Conservation (phyloP, 805 yeast species). For the Helenozyma rhizophorensis region DNA sequence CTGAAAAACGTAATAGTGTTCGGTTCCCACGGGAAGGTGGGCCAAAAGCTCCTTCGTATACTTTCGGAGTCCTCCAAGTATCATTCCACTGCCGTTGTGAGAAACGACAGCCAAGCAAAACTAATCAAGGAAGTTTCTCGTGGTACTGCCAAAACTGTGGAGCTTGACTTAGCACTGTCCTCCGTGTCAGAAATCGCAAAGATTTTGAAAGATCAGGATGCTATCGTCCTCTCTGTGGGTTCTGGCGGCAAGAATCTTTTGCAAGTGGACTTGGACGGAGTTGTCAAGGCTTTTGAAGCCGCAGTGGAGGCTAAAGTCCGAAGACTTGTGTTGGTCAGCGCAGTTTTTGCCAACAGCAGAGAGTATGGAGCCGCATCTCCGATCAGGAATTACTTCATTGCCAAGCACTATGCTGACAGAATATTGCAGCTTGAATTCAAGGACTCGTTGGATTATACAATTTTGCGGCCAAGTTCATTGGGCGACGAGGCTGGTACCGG, state of each 20-base stretch:
- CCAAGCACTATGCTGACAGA: conserved; percentile 59
- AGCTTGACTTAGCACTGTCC: conserved; percentile 36
- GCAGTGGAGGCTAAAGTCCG: conserved; percentile 39
- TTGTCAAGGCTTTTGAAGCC: conserved; percentile 55
- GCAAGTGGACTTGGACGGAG: conserved; percentile 59
- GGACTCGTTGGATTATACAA: conserved; percentile 47
- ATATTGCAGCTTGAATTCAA: conserved; percentile 34
- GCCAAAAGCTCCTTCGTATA: conserved; percentile 39
- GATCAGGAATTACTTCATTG: conserved; percentile 48
- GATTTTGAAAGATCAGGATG: conserved; percentile 44
- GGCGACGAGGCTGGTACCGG: conserved; percentile 41
- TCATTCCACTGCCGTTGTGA: conserved; percentile 39
- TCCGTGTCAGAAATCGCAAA: conserved; percentile 29
- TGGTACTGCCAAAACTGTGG: conserved; percentile 24
- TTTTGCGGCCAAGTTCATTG: conserved; percentile 50
- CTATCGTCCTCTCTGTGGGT: conserved; percentile 60
- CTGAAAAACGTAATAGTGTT: conserved; percentile 26
- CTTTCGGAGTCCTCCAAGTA: conserved; percentile 17
- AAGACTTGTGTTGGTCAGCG: conserved; percentile 53
- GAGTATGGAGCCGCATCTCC: conserved; percentile 28
- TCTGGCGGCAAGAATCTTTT: conserved; percentile 54
- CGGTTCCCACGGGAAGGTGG: conserved; percentile 66
- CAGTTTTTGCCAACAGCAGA: conserved; percentile 50
- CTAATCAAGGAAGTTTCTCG: conserved; percentile 36
- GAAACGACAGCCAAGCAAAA: conserved; percentile 42